These are phyloP conservation scores for Schizothecium vesticola DNA, from an alignment of 495 filamentous ascomycete species.

Conservation along the genomic window DNA sequence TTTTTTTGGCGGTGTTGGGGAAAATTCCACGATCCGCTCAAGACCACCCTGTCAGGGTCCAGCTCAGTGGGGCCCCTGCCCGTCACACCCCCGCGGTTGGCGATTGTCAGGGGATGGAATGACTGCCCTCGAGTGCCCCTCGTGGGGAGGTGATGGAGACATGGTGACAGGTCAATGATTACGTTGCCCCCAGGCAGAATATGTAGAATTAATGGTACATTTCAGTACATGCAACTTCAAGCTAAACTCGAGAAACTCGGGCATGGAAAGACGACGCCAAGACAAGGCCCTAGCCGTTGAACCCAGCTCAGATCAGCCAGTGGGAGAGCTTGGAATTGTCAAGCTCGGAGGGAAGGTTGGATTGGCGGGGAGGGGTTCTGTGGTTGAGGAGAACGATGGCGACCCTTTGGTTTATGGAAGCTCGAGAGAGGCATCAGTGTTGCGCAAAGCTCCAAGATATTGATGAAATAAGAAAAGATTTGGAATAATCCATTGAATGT, in stretches of 20 bases:
- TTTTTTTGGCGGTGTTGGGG: not conserved
- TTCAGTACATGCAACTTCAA: not conserved
- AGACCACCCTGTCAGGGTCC: not conserved
- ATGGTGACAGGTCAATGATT: not conserved
- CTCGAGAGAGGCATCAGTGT: not conserved
- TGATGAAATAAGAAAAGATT: not conserved
- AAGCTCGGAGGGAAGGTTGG: not conserved
- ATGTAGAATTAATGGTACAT: not conserved
- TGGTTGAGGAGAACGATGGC: not conserved
- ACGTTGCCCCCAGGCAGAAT: not conserved
- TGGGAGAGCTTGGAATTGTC: slow-evolving; percentile 1
- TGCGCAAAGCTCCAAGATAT: too few species aligned
- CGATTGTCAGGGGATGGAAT: not conserved
- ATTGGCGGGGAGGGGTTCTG: not conserved
- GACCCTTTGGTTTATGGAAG: not conserved
- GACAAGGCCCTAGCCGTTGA: not conserved
- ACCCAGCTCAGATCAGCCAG: not conserved
- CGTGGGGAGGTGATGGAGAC: not conserved
- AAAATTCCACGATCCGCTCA: not conserved
- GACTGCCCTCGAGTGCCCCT: not conserved
- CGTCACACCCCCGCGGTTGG: not conserved
- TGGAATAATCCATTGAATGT: not conserved
- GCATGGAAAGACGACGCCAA: not conserved
- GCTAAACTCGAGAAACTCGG: not conserved
- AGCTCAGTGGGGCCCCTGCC: not conserved